Base-by-base conservation (phyloP, 148 eudicot species). In the Dysphania ambrosioides region DNA sequence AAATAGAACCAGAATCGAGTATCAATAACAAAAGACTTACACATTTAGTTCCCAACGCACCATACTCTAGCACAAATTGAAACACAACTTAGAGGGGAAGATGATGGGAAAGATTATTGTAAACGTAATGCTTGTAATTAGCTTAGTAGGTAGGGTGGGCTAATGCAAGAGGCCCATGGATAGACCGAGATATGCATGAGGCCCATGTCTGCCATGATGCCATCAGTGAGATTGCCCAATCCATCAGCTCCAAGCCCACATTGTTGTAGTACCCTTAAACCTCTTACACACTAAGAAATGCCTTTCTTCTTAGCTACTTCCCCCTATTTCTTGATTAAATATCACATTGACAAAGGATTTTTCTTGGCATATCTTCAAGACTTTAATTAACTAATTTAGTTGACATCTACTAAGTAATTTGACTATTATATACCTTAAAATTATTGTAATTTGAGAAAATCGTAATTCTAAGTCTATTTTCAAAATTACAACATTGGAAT, bases 321-420 rank as follows among this genome's bases (percentile, higher is more conserved):
- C 19, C 76, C 76, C n/a, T n/a, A n/a, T 16, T 15, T 73, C 4
- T 73, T 73, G 68, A 21, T 41, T 31, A 4, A 2, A 2, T 30
- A 23, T 29, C 58, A 58, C 3, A 41, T 73, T 30, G 76, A 73
- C 29, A 61, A 73, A 61, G 41, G 24, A 40, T 68, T 61, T 73
- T 73, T 73, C 40, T 73, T 58, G 66, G 67, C 58, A n/a, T n/a
- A n/a, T 42, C 58, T 73, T 21, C 68, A n/a, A n/a, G n/a, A n/a
- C 16, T 30, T 61, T 3, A 3, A 30, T 61, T 11, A n/a, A n/a
- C n/a, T n/a, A n/a, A n/a, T n/a, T n/a, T n/a, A n/a, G n/a, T n/a
- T n/a, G n/a, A n/a, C n/a, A n/a, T n/a, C n/a, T n/a, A n/a, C n/a
- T n/a, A n/a, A n/a, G n/a, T n/a, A n/a, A n/a, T n/a, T n/a, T n/a